Percentiles rank a stretch among this genome's conserved stretches.
Conservation (phyloP, 1,284 basidiomycete genomes). For the Trichosporon inkin region DNA sequence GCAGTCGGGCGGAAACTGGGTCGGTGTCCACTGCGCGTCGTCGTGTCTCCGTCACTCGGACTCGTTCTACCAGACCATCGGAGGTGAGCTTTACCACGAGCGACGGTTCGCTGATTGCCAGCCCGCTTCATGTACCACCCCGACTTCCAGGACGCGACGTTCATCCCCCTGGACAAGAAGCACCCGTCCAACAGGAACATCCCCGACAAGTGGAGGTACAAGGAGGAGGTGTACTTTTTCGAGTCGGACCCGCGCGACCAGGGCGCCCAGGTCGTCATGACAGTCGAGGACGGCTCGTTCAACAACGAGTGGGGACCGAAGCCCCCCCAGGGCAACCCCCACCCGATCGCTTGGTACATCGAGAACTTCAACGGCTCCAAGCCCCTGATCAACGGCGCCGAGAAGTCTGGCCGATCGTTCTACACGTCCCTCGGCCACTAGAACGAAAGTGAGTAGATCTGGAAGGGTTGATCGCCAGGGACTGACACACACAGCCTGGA, state of each 20-base stretch:
- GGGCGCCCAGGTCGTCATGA: conserved; percentile 63
- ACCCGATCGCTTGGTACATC: conserved; percentile 64
- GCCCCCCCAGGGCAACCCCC: conserved; percentile 36
- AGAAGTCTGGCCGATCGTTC: conserved; percentile 66
- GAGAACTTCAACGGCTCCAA: conserved; percentile 60
- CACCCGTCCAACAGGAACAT: conserved; percentile 66
- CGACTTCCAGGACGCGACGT: conserved; percentile 58
- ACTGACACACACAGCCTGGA: conserved; percentile 32
- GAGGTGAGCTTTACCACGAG: conserved; percentile 37
- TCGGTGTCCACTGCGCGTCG: conserved; percentile 58
- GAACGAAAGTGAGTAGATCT: conserved; percentile 54
- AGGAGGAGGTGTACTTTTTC: conserved; percentile 63
- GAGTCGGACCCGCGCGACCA: conserved; percentile 65
- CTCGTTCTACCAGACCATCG: conserved; percentile 59
- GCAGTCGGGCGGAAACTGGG: conserved; percentile 52
- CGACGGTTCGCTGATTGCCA: conserved; percentile 10
- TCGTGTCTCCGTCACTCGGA: conserved; percentile 64
- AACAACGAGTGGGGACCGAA: conserved; percentile 51
- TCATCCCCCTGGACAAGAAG: conserved; percentile 59
- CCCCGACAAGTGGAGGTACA: conserved; percentile 60
- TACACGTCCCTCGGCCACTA: conserved; percentile 74
- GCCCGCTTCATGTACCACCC: conserved; percentile 75
- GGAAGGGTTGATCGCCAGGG: too few species aligned
- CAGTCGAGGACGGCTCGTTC: conserved; percentile 66
- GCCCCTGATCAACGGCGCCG: conserved; percentile 40